phyloP scores from a whole-genome alignment of 2,329 filamentous ascomycete genomes.

The Tricladium varicosporioides region DNA sequence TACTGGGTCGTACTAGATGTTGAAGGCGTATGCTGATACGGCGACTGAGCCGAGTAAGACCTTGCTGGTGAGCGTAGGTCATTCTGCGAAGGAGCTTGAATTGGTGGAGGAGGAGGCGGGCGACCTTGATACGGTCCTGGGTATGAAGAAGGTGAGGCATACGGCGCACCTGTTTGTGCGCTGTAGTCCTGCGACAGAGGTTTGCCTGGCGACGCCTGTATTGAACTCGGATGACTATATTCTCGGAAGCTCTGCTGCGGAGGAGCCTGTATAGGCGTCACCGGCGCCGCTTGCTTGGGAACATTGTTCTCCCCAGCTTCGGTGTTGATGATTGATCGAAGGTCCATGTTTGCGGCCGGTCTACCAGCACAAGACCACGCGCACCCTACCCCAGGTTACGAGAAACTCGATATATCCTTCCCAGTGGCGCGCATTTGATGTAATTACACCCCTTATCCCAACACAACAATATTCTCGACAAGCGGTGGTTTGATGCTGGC shows the following conservation, averaged over 20 bases:
- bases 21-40: constrained; percentile 33
- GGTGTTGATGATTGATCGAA: constrained; percentile 51
- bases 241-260: constrained; percentile 32
- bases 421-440: constrained; percentile 26
- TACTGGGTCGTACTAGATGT: constrained; percentile 31
- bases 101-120: constrained; percentile 39
- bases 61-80: constrained; percentile 44
- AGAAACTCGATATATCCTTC: constrained; percentile 18
- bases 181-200: constrained; percentile 34
- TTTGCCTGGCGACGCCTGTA: constrained; percentile 32
- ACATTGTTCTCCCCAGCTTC: constrained; percentile 31
- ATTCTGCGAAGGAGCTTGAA: constrained; percentile 39
- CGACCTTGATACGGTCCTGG: constrained; percentile 30
- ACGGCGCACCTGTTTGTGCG: constrained; percentile 26
- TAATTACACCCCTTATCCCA: constrained; percentile 4
- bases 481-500: constrained; percentile 19
- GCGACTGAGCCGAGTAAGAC: constrained; percentile 34
- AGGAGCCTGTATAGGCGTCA: constrained; percentile 32
- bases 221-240: constrained; percentile 30
- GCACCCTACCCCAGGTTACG: constrained; percentile 25
- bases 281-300: constrained; percentile 30
- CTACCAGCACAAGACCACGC: constrained; percentile 24
- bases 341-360: constrained; percentile 44
- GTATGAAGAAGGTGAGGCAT: constrained; percentile 34
- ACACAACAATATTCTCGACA: constrained; percentile 9